Base-by-base conservation (phyloP, 768 basidiomycete genomes). In the Kwoniella mangroviensis region DNA sequence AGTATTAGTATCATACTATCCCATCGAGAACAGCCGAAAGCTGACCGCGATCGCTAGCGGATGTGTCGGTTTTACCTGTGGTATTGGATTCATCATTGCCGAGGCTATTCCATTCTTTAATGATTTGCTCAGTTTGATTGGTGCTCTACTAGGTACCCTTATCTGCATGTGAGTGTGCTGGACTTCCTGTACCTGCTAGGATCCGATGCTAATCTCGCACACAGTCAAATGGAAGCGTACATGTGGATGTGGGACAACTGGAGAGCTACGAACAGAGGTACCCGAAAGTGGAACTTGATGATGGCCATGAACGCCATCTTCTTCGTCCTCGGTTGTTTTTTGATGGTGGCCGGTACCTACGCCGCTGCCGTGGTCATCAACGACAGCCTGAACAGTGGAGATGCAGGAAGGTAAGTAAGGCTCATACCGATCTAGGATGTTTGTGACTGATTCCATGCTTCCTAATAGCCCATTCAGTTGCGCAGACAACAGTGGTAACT, bases 221-320 rank as follows among this genome's bases (percentile, higher is more conserved):
- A 43, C 15, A 68, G 75, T 24, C 64, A 71, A 42, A 62, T 74
- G 13, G 72, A 75, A 63, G 75, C 73, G 12, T 73, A 62, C 68
- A 79, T 81, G 80, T 81, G 78, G 78, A 71, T 81, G 55, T 76
- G 73, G 72, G 74, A 77, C 61, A 69, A 74, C 67, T 73, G 65
- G 62, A 61, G 67, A 56, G 17, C 62, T 10, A 28, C 63, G 22
- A 51, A 58, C 28, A 34, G 67, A 56, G 67, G 67, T 40, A 40
- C 63, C 26, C 51, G n/a, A 24, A 53, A 61, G 19, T 65, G 63
- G 63, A 64, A 58, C 12, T 24, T 59, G 12, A 13, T 65, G n/a
- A 65, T 60, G 51, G 40, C 41, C 11, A 60, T 65, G 58, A 65
- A 65, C 49, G 42, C 65, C 26, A 13, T 49, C 19, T 58, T 65